Percentiles rank a stretch among this genome's conserved stretches.
Evolutionary conservation across 1,284 basidiomycete species (phyloP).

Genomic region (Cerioporus squamosus): DNA sequence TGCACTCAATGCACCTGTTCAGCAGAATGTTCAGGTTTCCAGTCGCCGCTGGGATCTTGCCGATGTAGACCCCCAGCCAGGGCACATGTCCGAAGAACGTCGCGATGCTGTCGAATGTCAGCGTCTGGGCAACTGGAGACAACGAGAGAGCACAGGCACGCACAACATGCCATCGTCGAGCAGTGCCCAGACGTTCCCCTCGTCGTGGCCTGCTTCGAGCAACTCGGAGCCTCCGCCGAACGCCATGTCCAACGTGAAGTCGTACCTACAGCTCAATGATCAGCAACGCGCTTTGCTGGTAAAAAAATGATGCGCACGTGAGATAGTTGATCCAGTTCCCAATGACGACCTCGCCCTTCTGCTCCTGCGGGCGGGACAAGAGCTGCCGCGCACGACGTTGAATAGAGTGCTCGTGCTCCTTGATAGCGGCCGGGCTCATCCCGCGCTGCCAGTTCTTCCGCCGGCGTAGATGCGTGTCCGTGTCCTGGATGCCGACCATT

Average conservation of each 20-base stretch:
- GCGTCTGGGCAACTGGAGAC: too few relatives aligned
- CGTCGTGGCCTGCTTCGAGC: too few relatives aligned
- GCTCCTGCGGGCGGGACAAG: constrained; percentile 14
- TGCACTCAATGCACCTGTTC: constrained; percentile 7
- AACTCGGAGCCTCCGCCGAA: background rate
- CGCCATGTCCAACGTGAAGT: constrained; percentile 35
- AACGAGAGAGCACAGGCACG: too few relatives aligned
- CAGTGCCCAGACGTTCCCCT: too few relatives aligned
- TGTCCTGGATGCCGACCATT: constrained; percentile 5
- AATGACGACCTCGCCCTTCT: constrained; percentile 21
- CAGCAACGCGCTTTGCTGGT: background rate
- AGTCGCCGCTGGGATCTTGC: constrained; percentile 2
- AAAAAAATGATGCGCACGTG: constrained; percentile 40
- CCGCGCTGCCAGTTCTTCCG: constrained; percentile 28
- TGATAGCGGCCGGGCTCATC: constrained; percentile 25
- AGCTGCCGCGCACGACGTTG: constrained; percentile 23
- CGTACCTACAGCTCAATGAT: constrained; percentile 3
- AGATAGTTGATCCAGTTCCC: constrained; percentile 24
- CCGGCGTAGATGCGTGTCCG: constrained; percentile 22
- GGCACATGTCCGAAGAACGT: constrained; percentile 16
- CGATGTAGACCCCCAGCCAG: constrained; percentile 6
- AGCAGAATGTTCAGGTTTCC: constrained; percentile 2
- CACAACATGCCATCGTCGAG: too few relatives aligned
- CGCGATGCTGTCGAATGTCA: background rate
- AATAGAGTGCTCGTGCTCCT: constrained; percentile 26